phyloP scores from a whole-genome alignment of 257 asterid species.

The Ilex asprella region DNA sequence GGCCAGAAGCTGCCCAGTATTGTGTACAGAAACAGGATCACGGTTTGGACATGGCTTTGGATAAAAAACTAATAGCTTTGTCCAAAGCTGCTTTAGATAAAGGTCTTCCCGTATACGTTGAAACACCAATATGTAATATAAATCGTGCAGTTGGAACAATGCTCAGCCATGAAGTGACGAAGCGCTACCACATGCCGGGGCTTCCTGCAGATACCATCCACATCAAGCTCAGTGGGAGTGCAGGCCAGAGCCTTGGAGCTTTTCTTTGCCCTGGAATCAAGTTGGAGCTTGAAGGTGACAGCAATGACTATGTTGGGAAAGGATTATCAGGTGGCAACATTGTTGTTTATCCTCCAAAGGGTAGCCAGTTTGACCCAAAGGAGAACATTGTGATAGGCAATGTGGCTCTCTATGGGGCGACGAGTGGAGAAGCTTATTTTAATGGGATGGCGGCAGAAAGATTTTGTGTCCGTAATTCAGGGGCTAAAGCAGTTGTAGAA shows the following conservation, averaged over 20 bases:
- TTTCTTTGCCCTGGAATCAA: constrained; percentile 93
- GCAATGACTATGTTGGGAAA: constrained; percentile 98
- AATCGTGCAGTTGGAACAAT: constrained; percentile 98
- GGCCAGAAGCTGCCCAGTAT: constrained; percentile 95
- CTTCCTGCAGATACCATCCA: constrained; percentile 87
- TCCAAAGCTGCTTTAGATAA: constrained; percentile 76
- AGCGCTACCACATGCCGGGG: constrained; percentile 64
- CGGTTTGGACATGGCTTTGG: constrained; percentile 91
- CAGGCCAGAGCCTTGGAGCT: constrained; percentile 99
- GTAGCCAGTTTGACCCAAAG: constrained; percentile 82
- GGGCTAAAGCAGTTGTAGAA: constrained; percentile 95
- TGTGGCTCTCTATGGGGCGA: constrained; percentile 96
- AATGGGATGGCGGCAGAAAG: constrained; percentile 99
- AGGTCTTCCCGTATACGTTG: constrained; percentile 79
- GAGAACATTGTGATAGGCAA: constrained; percentile 96
- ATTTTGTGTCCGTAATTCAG: constrained; percentile 96
- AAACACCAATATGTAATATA: constrained; percentile 74
- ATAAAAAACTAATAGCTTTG: constrained; percentile 60
- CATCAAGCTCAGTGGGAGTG: constrained; percentile 87
- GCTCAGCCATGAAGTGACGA: constrained; percentile 96
- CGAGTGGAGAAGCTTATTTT: constrained; percentile 92
- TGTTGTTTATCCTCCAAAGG: constrained; percentile 83
- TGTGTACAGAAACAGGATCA: constrained; percentile 98
- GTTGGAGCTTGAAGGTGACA: constrained; percentile 95
- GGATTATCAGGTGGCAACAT: constrained; percentile 96